Evolutionary conservation across 495 filamentous ascomycete genomes (phyloP), one percentile per base, ranked within the genome.

Genomic region (Neurospora pannonica): DNA sequence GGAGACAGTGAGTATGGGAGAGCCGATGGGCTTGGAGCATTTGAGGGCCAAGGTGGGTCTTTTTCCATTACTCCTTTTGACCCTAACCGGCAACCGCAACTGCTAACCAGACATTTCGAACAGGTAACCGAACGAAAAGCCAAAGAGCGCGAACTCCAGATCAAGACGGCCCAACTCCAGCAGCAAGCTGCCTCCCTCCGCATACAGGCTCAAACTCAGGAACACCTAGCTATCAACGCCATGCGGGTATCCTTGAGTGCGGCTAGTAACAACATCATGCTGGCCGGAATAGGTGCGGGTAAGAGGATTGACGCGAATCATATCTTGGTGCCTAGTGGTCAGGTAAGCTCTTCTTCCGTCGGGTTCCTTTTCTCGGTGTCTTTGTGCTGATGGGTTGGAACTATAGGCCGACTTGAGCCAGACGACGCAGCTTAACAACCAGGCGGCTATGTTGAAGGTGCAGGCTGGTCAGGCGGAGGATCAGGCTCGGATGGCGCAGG

Each of bases 381-480:
- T 54, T 54, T 21, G 4, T 54, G 10, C 46, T 36, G 8, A 31
- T 1, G 3, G 7, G 4, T 13, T n/a, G 28, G 4, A 39, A 19
- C 19, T 10, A 13, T 38, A 76, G 73, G 34, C 75, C 73, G 69
- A 77, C 67, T 77, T 77, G 43, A 73, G 60, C 46, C 71, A 75
- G 15, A 75, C 75, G 17, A 72, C 38, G 13, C 40, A 71, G 71
- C 24, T 77, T 2, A 77, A 77, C 31, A 75, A 77, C 43, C 36
- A 77, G 46, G 71, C 73, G 11, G 75, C 73, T 8, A 77, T 62
- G 71, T 69, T 77, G 21, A 77, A 76, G 62, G 28, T 75, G 4
- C 73, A 74, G 21, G 73, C 75, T 13, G 73, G 60, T 15, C 73
- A 75, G 69, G 71, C 67, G 3, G 75, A 77, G 70, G 48, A 42